A percentile compares a stretch with the other conserved stretches of the same genome.
These are phyloP conservation scores for Cadophora sp. DNA, from an alignment of 2,329 filamentous ascomycete species.

Conservation along the genomic window DNA sequence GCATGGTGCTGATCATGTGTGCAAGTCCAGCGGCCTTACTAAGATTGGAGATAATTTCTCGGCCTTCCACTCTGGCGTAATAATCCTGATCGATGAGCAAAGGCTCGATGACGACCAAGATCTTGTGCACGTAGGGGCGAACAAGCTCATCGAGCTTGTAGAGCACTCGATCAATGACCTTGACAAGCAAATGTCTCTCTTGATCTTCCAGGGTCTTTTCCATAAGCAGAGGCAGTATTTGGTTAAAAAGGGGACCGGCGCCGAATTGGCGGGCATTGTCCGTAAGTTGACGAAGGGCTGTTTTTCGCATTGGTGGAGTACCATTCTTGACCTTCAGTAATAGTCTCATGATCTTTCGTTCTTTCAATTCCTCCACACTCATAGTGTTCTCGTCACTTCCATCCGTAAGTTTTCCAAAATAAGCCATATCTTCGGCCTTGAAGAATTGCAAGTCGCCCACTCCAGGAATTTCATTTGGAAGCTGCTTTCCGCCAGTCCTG, in stretches of 20 bases:
- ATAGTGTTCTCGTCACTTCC: conserved; percentile 90
- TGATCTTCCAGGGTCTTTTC: conserved; percentile 98
- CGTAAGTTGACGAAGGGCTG: conserved; percentile 92
- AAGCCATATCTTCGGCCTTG: conserved; percentile 98
- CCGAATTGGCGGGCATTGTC: conserved; percentile 98
- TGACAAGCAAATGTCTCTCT: conserved; percentile 96
- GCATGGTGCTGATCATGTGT: conserved; percentile 99
- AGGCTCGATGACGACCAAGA: conserved; percentile 98
- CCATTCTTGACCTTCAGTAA: conserved; percentile 99
- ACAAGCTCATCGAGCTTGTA: conserved; percentile 99
- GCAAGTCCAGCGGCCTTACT: conserved; percentile 95
- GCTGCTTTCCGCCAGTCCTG: conserved; percentile 83
- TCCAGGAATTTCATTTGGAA: conserved; percentile 94
- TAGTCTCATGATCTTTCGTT: conserved; percentile 97
- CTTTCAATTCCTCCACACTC: conserved; percentile 94
- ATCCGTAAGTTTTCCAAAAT: conserved; percentile 97
- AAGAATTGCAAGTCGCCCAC: conserved; percentile 97
- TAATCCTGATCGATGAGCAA: conserved; percentile 99
- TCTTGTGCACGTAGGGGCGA: conserved; percentile 96
- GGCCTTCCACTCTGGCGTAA: conserved; percentile 96
- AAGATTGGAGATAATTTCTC: conserved; percentile 98
- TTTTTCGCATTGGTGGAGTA: conserved; percentile 98
- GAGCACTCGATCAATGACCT: conserved; percentile 97
- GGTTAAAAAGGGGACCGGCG: conserved; percentile 92
- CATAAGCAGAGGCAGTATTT: conserved; percentile 96